Evolutionary conservation across 345 rosid genomes (phyloP), one percentile per base, ranked within the genome.

Genomic region (Lagerstroemia speciosa): DNA sequence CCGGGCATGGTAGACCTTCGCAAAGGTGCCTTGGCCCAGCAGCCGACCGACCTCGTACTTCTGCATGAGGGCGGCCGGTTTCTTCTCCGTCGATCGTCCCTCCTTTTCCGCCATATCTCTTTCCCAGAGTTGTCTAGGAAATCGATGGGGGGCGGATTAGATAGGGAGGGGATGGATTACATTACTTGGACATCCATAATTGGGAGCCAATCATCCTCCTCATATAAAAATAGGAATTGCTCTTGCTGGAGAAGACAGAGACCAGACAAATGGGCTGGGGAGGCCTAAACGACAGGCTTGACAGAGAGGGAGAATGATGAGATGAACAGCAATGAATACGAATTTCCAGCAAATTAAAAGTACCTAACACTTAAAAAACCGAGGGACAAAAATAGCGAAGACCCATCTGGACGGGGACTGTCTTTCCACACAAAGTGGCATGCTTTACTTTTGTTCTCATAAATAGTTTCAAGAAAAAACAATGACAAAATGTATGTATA

Each of bases 1-100:
- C 26, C 91, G 75, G 7, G 83, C 94, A 45, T 77, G 83, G 79
- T 89, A 89, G 32, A 92, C 98, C 80, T 92, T 92, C 12, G 96
- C 96, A 8, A 89, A 92, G 19, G 94, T 92, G 37, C 98, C 98
- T 71, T 84, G 82, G 14, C 98, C 96, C n/a, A 89, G 86, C 68
- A 89, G 34, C 48, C 88, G 74, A 11, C 96, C 96, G 0, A 89
- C 29, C 80, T 92, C 98, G n/a, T 80, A 92, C 73, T 69, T 83
- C 0, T 78, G 72, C 98, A 92, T 84, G 71, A 92, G 65, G 7
- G 80, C 70, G 30, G 71, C 57, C 58, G 85, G 81, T 48, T 74
- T 84, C 82, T 85, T 85, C 75, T 91, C 96, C 96, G 84, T 87
- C 64, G 26, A 5, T 52, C 57, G 20, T 2, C 24, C 57, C 57